These are phyloP conservation scores for Cercospora berteroae DNA, from an alignment of 2,329 filamentous ascomycete genomes.

Conservation along the genomic window DNA sequence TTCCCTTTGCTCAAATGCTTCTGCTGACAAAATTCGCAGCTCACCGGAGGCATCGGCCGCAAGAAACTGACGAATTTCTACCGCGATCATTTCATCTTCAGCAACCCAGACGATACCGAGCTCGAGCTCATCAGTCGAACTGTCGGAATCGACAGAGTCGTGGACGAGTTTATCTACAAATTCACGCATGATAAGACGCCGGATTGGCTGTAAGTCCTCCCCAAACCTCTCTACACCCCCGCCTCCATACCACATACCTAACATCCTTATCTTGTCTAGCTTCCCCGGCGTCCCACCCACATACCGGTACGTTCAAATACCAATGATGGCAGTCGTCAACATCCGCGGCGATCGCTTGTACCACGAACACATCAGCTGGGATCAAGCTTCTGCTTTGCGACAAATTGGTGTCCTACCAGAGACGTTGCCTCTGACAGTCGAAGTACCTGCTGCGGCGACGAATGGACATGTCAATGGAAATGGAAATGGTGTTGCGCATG, in stretches of 20 bases:
- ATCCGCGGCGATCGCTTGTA: constrained; percentile 66
- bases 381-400: constrained; percentile 61
- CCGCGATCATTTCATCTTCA: constrained; percentile 70
- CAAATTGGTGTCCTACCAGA: constrained; percentile 64
- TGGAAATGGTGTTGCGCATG: constrained; percentile 27
- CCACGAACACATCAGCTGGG: constrained; percentile 71
- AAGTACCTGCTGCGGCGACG: constrained; percentile 30
- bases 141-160: constrained; percentile 67
- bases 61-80: constrained; percentile 65
- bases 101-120: constrained; percentile 64
- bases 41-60: constrained; percentile 67
- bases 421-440: constrained; percentile 60
- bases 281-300: constrained; percentile 61
- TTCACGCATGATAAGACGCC: constrained; percentile 63
- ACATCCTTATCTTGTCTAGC: constrained; percentile 34
- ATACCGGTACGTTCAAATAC: constrained; percentile 54
- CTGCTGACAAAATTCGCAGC: not conserved
- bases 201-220: constrained; percentile 63
- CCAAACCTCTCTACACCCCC: not conserved
- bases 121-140: constrained; percentile 71
- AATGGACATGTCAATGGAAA: constrained; percentile 15
- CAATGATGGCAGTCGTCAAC: constrained; percentile 64
- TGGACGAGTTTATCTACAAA: constrained; percentile 67
- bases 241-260: not conserved
- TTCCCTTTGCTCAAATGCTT: no score